A percentile compares a stretch with the other conserved stretches of the same genome.
phyloP scores from a whole-genome alignment of 169 alveolate genomes.

The Haemoproteus tartakovskyi region DNA sequence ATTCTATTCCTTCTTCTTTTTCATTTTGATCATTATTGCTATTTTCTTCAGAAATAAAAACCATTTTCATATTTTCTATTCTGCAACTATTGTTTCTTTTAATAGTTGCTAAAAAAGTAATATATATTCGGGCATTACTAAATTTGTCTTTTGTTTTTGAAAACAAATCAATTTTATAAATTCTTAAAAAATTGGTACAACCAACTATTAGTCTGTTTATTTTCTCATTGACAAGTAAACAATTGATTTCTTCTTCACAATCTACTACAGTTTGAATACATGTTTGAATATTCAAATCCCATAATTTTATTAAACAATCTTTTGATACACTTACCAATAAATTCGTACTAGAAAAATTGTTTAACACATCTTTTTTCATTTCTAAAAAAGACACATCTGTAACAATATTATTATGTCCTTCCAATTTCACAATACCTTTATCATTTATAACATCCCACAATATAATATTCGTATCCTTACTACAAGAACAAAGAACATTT shows the following conservation, averaged over 20 bases:
- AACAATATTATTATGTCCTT: slow-evolving; percentile 82
- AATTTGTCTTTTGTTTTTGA: slow-evolving; percentile 17
- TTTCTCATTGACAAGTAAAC: slow-evolving; percentile 64
- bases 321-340: slow-evolving; percentile 78
- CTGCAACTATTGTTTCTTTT: slow-evolving; percentile 9
- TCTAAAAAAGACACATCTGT: slow-evolving; percentile 73
- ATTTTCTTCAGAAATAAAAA: slow-evolving; percentile 11
- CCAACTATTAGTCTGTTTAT: slow-evolving; percentile 51
- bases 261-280: slow-evolving; percentile 85
- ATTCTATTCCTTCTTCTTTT: background rate
- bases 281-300: slow-evolving; percentile 82
- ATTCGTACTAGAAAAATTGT: slow-evolving; percentile 29
- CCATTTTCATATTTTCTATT: slow-evolving; percentile 26
- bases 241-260: slow-evolving; percentile 76
- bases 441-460: slow-evolving; percentile 86
- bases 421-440: slow-evolving; percentile 78
- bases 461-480: slow-evolving; percentile 82
- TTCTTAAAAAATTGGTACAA: slow-evolving; percentile 10
- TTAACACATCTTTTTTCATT: slow-evolving; percentile 11
- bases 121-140: slow-evolving; percentile 19
- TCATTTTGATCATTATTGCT: background rate
- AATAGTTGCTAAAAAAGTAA: slow-evolving; percentile 20
- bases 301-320: slow-evolving; percentile 83
- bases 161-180: slow-evolving; percentile 48
- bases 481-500: slow-evolving; percentile 78